Evolutionary conservation across 2,329 filamentous ascomycete species (phyloP).

Genomic region (Aureobasidium sp.): DNA sequence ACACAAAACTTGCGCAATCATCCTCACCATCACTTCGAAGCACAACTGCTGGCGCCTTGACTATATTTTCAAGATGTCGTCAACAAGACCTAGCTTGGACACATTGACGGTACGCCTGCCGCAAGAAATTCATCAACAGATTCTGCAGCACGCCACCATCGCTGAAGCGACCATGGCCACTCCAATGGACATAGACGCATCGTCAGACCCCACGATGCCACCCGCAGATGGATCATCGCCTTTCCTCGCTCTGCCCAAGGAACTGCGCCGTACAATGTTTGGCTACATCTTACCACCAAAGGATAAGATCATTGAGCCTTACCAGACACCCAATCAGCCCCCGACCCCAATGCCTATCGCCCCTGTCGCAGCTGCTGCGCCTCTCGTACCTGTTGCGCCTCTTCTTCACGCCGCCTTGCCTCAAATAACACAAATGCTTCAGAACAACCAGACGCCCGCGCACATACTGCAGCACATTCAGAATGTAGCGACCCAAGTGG

Average conservation of each 20-base stretch:
- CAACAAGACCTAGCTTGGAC: neutral
- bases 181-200: neutral
- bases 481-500: neutral
- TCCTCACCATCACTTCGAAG: neutral
- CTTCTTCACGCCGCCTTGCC: neutral
- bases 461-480: neutral
- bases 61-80: neutral
- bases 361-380: neutral
- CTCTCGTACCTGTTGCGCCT: neutral
- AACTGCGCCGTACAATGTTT: constrained; percentile 13
- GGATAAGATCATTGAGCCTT: neutral
- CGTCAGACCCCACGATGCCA: neutral
- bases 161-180: neutral
- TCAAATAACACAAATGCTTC: no score
- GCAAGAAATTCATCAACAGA: neutral
- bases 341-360: neutral
- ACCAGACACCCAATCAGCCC: neutral
- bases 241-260: constrained; percentile 1
- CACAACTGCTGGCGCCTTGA: neutral
- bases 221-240: neutral
- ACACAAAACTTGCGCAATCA: neutral
- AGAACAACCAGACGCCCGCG: neutral
- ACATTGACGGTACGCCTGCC: neutral
- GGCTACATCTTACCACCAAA: neutral
- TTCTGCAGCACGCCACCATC: neutral